Evolutionary conservation across 495 filamentous ascomycete genomes (phyloP), one percentile per base, ranked within the genome.

Genomic region (Oidiodendron maius): DNA sequence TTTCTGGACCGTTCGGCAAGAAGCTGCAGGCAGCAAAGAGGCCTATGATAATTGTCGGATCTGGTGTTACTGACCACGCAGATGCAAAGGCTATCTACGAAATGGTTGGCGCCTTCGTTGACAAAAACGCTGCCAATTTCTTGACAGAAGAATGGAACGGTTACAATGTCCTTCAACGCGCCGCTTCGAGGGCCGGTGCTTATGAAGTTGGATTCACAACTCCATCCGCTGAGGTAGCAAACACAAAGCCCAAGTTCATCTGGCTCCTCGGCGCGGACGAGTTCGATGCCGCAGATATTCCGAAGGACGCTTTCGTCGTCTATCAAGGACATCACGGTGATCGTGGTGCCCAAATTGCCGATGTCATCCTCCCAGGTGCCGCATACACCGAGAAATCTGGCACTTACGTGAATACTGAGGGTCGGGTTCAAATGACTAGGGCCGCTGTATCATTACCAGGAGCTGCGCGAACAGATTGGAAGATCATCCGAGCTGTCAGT

Each of bases 301-400:
- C 93, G 40, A 93, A 89, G 68, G 86, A 89, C 58, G 91, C 91
- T 8, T 97, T 96, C 68, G 84, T 98, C 51, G 74, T 98, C 63
- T 98, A 98, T 70, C 93, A 98, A 67, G 93, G 93, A 52, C 93
- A 98, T 66, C 93, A 98, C 62, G 93, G 93, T 64, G 93, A 98
- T 71, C 75, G 78, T 28, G 94, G 91, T 45, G 94, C 93, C 28
- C 84, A 94, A 66, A 74, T 94, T 52, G 93, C 93, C 12, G 91
- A 98, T 61, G 81, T 98, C 52, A 82, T 98, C 53, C 84, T 98
- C 16, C 93, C 93, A 22, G 90, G 89, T 46, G 89, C 89, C 15
- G 89, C 93, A 3, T 97, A 96, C 70, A 96, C 91, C 11, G 93
- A 98, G 73, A 98, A 98, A 71, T 77, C 83, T n/a, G 93, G 81